These are phyloP conservation scores for Calonectria naviculata DNA, from an alignment of 2,329 filamentous ascomycete genomes.

Conservation along the genomic window DNA sequence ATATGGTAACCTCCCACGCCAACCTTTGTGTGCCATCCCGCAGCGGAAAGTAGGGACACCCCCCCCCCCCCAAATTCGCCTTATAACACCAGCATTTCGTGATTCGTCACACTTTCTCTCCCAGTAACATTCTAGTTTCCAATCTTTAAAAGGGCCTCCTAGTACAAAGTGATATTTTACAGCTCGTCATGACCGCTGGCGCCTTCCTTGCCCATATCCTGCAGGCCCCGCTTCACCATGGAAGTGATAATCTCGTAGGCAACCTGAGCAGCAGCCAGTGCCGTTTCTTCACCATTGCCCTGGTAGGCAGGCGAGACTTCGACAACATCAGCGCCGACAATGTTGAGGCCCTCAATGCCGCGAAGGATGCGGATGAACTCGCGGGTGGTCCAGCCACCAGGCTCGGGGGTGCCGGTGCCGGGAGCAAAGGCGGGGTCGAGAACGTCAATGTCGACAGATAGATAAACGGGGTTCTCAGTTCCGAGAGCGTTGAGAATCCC, in stretches of 20 bases:
- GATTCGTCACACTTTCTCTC: background rate
- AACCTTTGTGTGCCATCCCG: background rate
- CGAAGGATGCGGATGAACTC: constrained; percentile 87
- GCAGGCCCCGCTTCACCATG: constrained; percentile 68
- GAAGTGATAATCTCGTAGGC: constrained; percentile 87
- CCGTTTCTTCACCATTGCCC: constrained; percentile 81
- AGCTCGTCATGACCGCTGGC: constrained; percentile 49
- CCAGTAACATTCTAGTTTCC: background rate
- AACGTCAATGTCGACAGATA: constrained; percentile 86
- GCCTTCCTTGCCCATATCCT: constrained; percentile 49
- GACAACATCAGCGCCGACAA: constrained; percentile 91
- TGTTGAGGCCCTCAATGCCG: constrained; percentile 83
- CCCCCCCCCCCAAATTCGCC: background rate
- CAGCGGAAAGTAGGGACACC: no score
- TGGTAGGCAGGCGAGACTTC: constrained; percentile 89
- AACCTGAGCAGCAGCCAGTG: constrained; percentile 84
- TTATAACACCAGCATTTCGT: background rate
- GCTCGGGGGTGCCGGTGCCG: constrained; percentile 89
- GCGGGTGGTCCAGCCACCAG: constrained; percentile 90
- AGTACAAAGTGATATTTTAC: constrained; percentile 26
- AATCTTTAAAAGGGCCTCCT: background rate
- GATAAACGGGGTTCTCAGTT: constrained; percentile 81
- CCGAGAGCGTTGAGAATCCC: constrained; percentile 79
- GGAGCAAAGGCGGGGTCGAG: constrained; percentile 77
- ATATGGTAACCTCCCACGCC: background rate